Conservation (phyloP, 1,284 basidiomycete genomes). For the Irpex sp. region DNA sequence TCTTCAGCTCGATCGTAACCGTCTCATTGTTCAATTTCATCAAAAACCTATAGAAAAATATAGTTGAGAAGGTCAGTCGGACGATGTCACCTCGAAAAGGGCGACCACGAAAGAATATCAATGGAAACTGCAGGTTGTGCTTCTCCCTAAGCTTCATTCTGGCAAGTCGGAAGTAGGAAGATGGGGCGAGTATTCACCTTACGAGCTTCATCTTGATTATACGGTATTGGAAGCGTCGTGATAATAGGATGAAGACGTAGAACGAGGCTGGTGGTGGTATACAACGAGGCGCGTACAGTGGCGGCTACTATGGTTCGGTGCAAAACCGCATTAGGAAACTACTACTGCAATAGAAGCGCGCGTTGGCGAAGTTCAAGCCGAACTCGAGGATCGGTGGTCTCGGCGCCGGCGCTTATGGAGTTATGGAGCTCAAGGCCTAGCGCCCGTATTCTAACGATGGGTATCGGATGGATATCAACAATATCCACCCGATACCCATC, state of each 20-base stretch:
- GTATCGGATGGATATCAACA: too few species aligned
- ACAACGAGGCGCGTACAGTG: neutral
- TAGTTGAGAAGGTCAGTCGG: neutral
- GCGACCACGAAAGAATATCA: neutral
- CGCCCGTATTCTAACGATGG: too few species aligned
- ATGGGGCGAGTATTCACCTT: slow-evolving; percentile 29
- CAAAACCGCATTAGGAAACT: neutral
- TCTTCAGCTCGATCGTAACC: slow-evolving; percentile 97
- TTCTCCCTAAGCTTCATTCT: neutral
- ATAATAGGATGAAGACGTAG: neutral
- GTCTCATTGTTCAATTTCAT: slow-evolving; percentile 99
- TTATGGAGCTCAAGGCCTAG: too few species aligned
- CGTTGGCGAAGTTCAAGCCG: neutral
- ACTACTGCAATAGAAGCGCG: neutral
- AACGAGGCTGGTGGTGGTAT: slow-evolving; percentile 5
- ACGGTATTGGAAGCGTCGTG: neutral
- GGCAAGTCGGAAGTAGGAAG: slow-evolving; percentile 1
- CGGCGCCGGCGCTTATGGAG: too few species aligned
- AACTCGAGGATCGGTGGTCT: too few species aligned
- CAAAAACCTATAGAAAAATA: slow-evolving; percentile 65
- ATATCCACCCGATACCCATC: too few species aligned
- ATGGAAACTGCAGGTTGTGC: slow-evolving; percentile 9
- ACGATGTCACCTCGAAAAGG: neutral
- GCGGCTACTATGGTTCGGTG: neutral
- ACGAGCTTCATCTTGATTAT: slow-evolving; percentile 43